phyloP scores from a whole-genome alignment of 2,329 filamentous ascomycete genomes.

The Sclerotinia trifoliorum region DNA sequence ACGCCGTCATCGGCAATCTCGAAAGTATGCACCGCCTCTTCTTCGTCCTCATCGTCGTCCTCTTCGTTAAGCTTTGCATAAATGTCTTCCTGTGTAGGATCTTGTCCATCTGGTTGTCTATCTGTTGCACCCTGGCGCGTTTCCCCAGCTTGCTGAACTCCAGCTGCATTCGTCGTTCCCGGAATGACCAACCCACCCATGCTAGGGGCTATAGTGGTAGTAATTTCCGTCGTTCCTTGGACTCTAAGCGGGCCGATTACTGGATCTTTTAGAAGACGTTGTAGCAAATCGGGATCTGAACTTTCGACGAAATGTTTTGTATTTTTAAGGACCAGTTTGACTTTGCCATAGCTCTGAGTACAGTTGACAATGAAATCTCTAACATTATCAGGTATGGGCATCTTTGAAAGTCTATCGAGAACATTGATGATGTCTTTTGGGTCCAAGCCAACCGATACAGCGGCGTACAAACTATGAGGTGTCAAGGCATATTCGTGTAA shows the following conservation, averaged over 20 bases:
- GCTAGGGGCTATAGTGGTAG: constrained; percentile 78
- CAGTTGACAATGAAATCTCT: constrained; percentile 72
- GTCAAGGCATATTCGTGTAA: constrained; percentile 94
- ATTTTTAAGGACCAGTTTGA: constrained; percentile 90
- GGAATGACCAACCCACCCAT: constrained; percentile 88
- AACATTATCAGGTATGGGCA: constrained; percentile 77
- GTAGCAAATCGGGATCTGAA: constrained; percentile 80
- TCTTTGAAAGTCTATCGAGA: constrained; percentile 86
- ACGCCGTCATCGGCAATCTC: constrained; percentile 82
- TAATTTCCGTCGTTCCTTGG: constrained; percentile 68
- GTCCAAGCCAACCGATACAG: constrained; percentile 89
- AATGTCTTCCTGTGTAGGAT: constrained; percentile 64
- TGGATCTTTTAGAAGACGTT: constrained; percentile 80
- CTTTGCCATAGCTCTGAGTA: constrained; percentile 90
- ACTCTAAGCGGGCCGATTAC: constrained; percentile 78
- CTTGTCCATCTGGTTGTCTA: constrained; percentile 48
- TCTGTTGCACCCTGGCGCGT: constrained; percentile 43
- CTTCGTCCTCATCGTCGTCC: constrained; percentile 78
- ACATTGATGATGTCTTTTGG: constrained; percentile 88
- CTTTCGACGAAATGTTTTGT: constrained; percentile 95
- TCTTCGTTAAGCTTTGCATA: constrained; percentile 73
- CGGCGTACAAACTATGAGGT: constrained; percentile 89
- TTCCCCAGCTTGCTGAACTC: constrained; percentile 69
- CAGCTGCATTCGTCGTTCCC: constrained; percentile 89
- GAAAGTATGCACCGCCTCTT: constrained; percentile 88